Conservation (phyloP, 2,329 filamentous ascomycete species). For the Neurospora crassa region DNA sequence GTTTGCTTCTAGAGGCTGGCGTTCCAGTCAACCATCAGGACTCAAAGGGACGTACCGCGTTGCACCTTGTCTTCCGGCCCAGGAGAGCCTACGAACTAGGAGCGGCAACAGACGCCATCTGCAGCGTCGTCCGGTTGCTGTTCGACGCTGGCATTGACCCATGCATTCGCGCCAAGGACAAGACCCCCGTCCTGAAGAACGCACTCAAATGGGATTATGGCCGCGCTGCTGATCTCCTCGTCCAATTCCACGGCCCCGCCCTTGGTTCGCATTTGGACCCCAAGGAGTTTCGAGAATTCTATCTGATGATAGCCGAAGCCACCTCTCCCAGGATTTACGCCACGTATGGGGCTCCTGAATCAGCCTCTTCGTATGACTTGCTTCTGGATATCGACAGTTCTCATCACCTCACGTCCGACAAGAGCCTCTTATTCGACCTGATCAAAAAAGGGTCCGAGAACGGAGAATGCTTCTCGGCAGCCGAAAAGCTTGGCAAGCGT, state of each 20-base stretch:
- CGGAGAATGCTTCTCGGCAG: neutral
- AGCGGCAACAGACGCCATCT: neutral
- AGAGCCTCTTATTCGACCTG: neutral
- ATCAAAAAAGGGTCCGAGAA: neutral
- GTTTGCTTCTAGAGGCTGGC: slow-evolving; percentile 1
- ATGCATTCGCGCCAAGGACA: neutral
- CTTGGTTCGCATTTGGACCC: neutral
- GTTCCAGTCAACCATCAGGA: slow-evolving; percentile 2
- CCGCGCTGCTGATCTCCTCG: neutral
- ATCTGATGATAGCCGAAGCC: neutral
- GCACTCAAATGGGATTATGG: neutral
- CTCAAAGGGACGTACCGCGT: neutral
- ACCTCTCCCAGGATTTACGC: neutral
- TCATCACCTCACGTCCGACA: neutral
- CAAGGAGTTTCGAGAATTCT: neutral
- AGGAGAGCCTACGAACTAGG: neutral
- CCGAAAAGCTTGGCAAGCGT: neutral
- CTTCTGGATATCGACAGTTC: neutral
- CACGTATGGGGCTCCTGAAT: neutral
- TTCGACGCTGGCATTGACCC: neutral
- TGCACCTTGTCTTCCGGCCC: slow-evolving; percentile 2
- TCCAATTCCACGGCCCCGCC: neutral
- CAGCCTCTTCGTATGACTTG: neutral
- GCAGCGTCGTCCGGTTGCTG: neutral
- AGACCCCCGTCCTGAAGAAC: neutral